A percentile compares a stretch with the other conserved stretches of the same genome.
These are phyloP conservation scores for Cydonia oblonga DNA, from an alignment of 331 rosid species.

Conservation along the genomic window DNA sequence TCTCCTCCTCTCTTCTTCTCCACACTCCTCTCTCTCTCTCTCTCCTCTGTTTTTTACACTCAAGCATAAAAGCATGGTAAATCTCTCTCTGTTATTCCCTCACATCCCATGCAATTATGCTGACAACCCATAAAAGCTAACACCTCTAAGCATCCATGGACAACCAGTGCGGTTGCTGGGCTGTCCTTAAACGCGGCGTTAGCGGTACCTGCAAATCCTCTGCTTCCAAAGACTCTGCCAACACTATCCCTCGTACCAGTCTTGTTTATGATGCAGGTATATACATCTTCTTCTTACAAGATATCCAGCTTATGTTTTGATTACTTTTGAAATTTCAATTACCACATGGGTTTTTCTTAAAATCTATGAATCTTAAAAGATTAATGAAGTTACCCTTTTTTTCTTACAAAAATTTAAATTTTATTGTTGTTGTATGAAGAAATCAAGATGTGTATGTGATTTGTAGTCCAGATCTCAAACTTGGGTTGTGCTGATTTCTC, in stretches of 20 bases:
- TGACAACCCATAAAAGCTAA: slow-evolving; percentile 31
- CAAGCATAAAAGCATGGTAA: slow-evolving; percentile 21
- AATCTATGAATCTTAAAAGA: background rate
- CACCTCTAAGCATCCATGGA: slow-evolving; percentile 39
- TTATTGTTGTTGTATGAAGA: background rate
- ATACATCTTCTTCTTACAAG: background rate
- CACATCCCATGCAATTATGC: slow-evolving; percentile 13
- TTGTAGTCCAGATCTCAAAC: slow-evolving; percentile 17
- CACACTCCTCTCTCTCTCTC: background rate
- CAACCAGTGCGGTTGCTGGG: slow-evolving; percentile 90
- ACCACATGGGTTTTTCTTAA: background rate
- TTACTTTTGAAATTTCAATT: background rate
- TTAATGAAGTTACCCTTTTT: background rate
- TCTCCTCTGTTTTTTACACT: slow-evolving; percentile 11
- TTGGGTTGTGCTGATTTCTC: slow-evolving; percentile 19
- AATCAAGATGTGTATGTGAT: slow-evolving; percentile 1
- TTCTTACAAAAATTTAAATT: too few relatives aligned
- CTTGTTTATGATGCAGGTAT: slow-evolving; percentile 92
- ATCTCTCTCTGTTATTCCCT: slow-evolving; percentile 9
- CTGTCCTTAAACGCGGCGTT: slow-evolving; percentile 73
- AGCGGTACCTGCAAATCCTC: slow-evolving; percentile 80
- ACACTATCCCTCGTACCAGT: slow-evolving; percentile 89
- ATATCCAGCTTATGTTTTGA: background rate
- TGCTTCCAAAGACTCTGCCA: slow-evolving; percentile 63
- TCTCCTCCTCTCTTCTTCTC: slow-evolving; percentile 2